These are phyloP conservation scores for Alternaria angustiovoidea DNA, from an alignment of 2,329 filamentous ascomycete genomes.

Conservation along the genomic window DNA sequence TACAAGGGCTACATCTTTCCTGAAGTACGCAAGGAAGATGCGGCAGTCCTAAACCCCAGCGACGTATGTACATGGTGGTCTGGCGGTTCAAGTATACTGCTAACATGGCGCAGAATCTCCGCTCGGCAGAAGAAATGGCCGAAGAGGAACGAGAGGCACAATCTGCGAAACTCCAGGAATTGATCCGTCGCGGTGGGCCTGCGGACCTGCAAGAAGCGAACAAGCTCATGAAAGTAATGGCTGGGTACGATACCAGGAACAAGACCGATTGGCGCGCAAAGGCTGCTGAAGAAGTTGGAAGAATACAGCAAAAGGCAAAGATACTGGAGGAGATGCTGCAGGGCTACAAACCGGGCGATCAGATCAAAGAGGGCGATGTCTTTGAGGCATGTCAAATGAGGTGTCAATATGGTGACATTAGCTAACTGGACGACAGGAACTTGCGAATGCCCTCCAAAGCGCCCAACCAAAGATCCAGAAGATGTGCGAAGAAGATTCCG, in stretches of 20 bases:
- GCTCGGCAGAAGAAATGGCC: slow-evolving; percentile 98
- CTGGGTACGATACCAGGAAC: slow-evolving; percentile 90
- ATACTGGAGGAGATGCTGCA: slow-evolving; percentile 92
- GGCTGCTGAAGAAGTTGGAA: slow-evolving; percentile 91
- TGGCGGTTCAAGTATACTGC: slow-evolving; percentile 10
- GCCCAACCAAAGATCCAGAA: slow-evolving; percentile 99
- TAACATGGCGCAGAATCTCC: slow-evolving; percentile 73
- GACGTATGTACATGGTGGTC: slow-evolving; percentile 72
- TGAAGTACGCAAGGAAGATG: slow-evolving; percentile 90
- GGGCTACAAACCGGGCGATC: slow-evolving; percentile 81
- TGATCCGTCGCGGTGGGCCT: slow-evolving; percentile 90
- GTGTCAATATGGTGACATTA: slow-evolving; percentile 35
- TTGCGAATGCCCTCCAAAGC: slow-evolving; percentile 86
- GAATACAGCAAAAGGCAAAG: slow-evolving; percentile 94
- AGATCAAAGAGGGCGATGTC: slow-evolving; percentile 73
- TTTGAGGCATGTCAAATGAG: slow-evolving; percentile 62
- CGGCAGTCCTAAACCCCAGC: slow-evolving; percentile 93
- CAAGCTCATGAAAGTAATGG: slow-evolving; percentile 98
- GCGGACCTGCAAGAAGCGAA: slow-evolving; percentile 97
- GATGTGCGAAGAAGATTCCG: slow-evolving; percentile 99
- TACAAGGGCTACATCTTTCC: slow-evolving; percentile 98
- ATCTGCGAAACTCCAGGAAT: slow-evolving; percentile 96
- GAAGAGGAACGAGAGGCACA: slow-evolving; percentile 94
- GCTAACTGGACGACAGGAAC: slow-evolving; percentile 66
- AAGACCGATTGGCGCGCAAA: slow-evolving; percentile 99